Evolutionary conservation across 2,329 filamentous ascomycete species (phyloP).

Genomic region (Exophiala mesophila): DNA sequence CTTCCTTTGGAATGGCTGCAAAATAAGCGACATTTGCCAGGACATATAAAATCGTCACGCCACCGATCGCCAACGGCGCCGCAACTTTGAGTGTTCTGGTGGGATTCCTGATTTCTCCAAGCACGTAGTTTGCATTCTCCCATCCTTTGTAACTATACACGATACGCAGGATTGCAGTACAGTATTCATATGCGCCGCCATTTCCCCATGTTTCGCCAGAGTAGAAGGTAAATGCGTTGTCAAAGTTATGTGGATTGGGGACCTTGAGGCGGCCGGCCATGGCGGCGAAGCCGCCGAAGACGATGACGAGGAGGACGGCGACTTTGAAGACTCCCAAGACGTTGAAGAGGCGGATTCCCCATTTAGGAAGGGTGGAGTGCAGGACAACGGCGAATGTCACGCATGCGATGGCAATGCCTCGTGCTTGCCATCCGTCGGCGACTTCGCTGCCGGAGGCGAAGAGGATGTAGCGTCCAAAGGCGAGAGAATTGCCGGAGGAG

Average conservation of each 20-base stretch:
- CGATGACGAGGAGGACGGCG: conserved; percentile 45
- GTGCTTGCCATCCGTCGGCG: conserved; percentile 46
- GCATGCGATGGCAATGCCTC: conserved; percentile 44
- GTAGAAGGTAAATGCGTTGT: background rate
- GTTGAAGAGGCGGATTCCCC: conserved; percentile 47
- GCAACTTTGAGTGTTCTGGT: conserved; percentile 54
- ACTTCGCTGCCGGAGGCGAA: conserved; percentile 27
- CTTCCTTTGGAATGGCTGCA: conserved; percentile 52
- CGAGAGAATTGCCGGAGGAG: conserved; percentile 49
- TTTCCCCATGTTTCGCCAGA: background rate
- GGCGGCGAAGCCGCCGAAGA: conserved; percentile 41
- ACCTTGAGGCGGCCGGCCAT: conserved; percentile 9
- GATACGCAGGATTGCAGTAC: conserved; percentile 44
- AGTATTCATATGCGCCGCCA: conserved; percentile 35
- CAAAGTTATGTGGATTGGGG: background rate
- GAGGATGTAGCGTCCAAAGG: conserved; percentile 48
- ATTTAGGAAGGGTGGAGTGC: conserved; percentile 42
- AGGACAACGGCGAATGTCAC: conserved; percentile 45
- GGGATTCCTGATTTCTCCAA: conserved; percentile 54
- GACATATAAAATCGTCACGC: conserved; percentile 53
- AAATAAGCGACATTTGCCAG: conserved; percentile 57
- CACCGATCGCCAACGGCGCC: conserved; percentile 50
- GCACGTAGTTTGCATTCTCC: conserved; percentile 53
- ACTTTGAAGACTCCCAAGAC: conserved; percentile 47
- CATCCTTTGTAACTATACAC: conserved; percentile 54